Conservation (phyloP, 495 filamentous ascomycete species). For the Bombardia bombarda region DNA sequence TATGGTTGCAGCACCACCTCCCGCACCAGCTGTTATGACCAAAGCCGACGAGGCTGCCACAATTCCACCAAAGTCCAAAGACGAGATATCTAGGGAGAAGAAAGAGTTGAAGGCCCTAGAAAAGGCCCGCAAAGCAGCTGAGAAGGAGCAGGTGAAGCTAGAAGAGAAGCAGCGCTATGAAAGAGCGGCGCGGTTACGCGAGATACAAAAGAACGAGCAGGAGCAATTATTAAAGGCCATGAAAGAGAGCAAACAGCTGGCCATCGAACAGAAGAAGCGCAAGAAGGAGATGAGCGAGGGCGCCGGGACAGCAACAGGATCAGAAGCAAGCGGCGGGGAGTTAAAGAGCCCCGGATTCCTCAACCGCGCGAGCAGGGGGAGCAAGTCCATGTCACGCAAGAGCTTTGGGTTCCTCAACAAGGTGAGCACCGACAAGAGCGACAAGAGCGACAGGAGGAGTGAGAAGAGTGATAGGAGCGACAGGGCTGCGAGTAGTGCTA, state of each 20-base stretch:
- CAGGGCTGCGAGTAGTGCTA: conserved; percentile 5
- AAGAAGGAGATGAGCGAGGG: conserved; percentile 19
- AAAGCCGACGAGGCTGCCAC: conserved; percentile 21
- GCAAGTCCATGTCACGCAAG: conserved; percentile 40
- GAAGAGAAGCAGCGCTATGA: conserved; percentile 43
- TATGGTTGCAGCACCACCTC: conserved; percentile 19
- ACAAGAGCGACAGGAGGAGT: conserved; percentile 10
- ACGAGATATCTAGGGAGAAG: conserved; percentile 46
- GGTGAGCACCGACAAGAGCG: conserved; percentile 20
- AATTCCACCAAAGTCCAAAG: conserved; percentile 38
- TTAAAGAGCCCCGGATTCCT: conserved; percentile 24
- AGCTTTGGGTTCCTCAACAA: conserved; percentile 40
- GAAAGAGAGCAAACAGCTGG: conserved; percentile 35
- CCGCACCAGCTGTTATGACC: conserved; percentile 19
- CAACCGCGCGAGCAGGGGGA: conserved; percentile 27
- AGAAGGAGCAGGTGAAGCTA: conserved; percentile 57
- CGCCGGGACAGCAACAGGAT: background rate
- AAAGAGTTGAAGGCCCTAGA: conserved; percentile 48
- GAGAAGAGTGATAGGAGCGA: conserved; percentile 13
- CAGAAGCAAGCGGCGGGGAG: too few species aligned
- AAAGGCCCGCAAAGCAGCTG: conserved; percentile 57
- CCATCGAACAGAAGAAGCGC: conserved; percentile 27
- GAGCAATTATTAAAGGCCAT: conserved; percentile 32
- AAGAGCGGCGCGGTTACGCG: conserved; percentile 20
- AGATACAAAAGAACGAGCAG: conserved; percentile 27